Percentiles rank a stretch among this genome's conserved stretches.
Evolutionary conservation across 2,329 filamentous ascomycete species (phyloP).

Genomic region (Beauveria pseudobassiana): DNA sequence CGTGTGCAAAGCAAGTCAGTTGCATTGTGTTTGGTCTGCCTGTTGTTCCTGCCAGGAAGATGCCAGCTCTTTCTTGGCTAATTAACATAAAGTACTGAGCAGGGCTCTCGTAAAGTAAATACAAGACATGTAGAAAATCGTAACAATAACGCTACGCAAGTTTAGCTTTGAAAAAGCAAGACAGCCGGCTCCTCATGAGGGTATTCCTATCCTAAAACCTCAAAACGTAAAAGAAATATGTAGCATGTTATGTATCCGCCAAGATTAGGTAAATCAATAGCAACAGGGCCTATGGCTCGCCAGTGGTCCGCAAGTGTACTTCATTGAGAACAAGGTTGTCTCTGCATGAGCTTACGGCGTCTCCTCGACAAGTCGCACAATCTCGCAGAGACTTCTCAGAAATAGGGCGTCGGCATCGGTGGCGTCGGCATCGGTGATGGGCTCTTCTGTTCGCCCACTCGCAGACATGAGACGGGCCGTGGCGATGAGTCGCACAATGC

Average conservation of each 20-base stretch:
- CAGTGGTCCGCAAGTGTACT: too few relatives aligned
- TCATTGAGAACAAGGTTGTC: background rate
- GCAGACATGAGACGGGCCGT: conserved; percentile 36
- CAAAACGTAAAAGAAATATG: background rate
- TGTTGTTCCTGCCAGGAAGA: background rate
- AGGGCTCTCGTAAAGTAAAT: background rate
- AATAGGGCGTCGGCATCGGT: conserved; percentile 29
- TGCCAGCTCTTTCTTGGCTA: background rate
- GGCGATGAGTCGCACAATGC: conserved; percentile 42
- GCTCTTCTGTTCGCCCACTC: conserved; percentile 22
- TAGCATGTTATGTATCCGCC: too few relatives aligned
- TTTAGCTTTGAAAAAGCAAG: too few relatives aligned
- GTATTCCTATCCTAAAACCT: background rate
- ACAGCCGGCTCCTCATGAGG: conserved; percentile 1
- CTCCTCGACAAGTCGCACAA: conserved; percentile 33
- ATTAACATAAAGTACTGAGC: background rate
- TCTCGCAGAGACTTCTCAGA: conserved; percentile 35
- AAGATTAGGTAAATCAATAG: too few relatives aligned
- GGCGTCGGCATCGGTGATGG: conserved; percentile 22
- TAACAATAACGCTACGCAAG: background rate
- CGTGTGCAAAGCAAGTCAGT: background rate
- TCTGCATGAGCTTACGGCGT: background rate
- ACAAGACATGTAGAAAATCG: background rate
- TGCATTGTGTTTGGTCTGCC: background rate
- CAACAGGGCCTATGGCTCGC: too few relatives aligned